These are phyloP conservation scores for Persicaria maculosa DNA, from an alignment of 148 eudicot genomes.

Conservation along the genomic window DNA sequence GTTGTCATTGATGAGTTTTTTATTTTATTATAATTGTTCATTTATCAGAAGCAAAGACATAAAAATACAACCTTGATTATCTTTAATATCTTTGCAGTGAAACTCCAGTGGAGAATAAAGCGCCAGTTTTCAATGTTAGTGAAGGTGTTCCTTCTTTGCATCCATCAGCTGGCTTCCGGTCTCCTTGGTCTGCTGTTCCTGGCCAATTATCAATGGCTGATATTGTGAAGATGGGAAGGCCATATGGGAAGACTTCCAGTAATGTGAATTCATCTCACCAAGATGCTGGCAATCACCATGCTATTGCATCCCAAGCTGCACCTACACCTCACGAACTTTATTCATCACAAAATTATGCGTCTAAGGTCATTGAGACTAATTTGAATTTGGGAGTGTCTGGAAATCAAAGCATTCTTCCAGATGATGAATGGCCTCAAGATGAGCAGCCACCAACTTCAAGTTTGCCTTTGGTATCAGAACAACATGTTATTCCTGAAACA, in stretches of 20 bases:
- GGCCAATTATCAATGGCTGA: slow-evolving; percentile 97
- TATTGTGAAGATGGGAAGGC: slow-evolving; percentile 94
- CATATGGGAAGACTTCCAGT: slow-evolving; percentile 47
- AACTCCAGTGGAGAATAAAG: slow-evolving; percentile 30
- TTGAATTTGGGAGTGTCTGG: slow-evolving; percentile 22
- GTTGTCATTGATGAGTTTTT: background rate
- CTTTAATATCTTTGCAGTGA: slow-evolving; percentile 42
- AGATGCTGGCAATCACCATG: slow-evolving; percentile 25
- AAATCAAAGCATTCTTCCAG: slow-evolving; percentile 30
- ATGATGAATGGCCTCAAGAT: slow-evolving; percentile 67
- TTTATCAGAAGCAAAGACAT: background rate
- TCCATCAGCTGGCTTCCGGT: slow-evolving; percentile 56
- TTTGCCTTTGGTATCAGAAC: slow-evolving; percentile 28
- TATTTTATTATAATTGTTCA: background rate
- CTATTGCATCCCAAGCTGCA: slow-evolving; percentile 28
- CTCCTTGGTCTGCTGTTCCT: slow-evolving; percentile 64
- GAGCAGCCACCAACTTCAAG: slow-evolving; percentile 51
- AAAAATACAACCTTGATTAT: background rate
- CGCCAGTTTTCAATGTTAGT: slow-evolving; percentile 22
- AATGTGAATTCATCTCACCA: slow-evolving; percentile 31
- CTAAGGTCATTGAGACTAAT: slow-evolving; percentile 30
- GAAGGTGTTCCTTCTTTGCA: slow-evolving; percentile 38
- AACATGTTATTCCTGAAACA: slow-evolving; percentile 35
- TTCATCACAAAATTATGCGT: slow-evolving; percentile 33
- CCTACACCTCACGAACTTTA: slow-evolving; percentile 26